Evolutionary conservation across 1,284 basidiomycete genomes (phyloP).

Genomic region (Boletus semigastroideus): DNA sequence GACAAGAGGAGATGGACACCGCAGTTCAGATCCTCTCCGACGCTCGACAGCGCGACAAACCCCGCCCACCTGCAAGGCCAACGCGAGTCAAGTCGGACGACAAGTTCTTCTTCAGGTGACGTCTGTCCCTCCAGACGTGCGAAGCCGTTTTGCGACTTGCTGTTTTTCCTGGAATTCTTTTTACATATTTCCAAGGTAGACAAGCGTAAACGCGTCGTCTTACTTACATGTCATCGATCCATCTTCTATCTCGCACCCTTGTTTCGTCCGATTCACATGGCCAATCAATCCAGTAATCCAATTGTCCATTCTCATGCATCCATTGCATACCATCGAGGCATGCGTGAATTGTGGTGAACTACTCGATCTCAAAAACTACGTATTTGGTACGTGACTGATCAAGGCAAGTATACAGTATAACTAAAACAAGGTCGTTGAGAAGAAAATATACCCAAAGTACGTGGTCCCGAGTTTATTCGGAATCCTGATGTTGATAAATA

Average conservation of each 20-base stretch:
- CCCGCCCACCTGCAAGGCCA: constrained; percentile 9
- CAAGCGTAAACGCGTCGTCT: constrained; percentile 7
- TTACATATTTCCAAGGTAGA: background rate
- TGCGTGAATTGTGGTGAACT: background rate
- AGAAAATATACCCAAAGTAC: constrained; percentile 5
- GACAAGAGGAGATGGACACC: constrained; percentile 43
- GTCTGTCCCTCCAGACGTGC: constrained; percentile 15
- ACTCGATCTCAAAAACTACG: constrained; percentile 1
- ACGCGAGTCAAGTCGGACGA: constrained; percentile 34
- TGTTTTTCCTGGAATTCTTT: background rate
- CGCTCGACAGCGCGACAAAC: constrained; percentile 23
- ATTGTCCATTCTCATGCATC: constrained; percentile 14
- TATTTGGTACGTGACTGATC: constrained; percentile 9
- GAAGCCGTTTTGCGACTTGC: constrained; percentile 1
- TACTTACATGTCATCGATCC: constrained; percentile 10
- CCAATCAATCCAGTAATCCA: background rate
- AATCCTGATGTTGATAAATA: constrained; percentile 18
- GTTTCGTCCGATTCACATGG: constrained; percentile 1
- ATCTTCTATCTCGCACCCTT: background rate
- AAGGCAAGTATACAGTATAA: constrained; percentile 10
- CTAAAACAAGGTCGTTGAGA: constrained; percentile 7
- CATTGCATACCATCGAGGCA: constrained; percentile 14
- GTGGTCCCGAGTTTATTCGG: constrained; percentile 18
- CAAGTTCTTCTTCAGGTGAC: constrained; percentile 43
- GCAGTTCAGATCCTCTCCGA: constrained; percentile 31